Base-by-base conservation (phyloP, 2,329 filamentous ascomycete genomes). In the Xylariaceae sp. region DNA sequence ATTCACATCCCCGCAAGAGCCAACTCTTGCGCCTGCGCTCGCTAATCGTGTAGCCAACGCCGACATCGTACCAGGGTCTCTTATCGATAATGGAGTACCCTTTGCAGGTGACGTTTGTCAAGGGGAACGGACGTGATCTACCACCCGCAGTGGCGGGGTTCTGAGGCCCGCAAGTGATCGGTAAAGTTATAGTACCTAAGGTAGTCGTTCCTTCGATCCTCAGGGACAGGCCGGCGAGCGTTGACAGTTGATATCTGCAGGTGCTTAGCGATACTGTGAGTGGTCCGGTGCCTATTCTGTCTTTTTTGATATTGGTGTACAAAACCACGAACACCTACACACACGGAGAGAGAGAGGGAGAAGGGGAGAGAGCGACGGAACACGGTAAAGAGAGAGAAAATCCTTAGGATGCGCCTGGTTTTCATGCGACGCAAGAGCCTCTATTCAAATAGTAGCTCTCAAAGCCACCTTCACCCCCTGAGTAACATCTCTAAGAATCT, bases 1-100 rank as follows among this genome's bases (percentile, higher is more conserved):
- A 55, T 56, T 57, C 44, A 26, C 42, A 43, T 43, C 54, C 49
- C 53, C 50, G 44, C 43, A 38, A n/a, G 18, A n/a, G 16, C 19
- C 26, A 22, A 6, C 22, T 26, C 11, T 11, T 6, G 22, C 28
- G 28, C 36, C 22, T 33, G 42, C 30, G 38, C n/a, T 41, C 34
- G 43, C 19, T 31, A 40, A 37, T 34, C 32, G 44, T 19, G 36
- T 37, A 31, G 39, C 38, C 30, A 17, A 12, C 41, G 34, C 42
- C 34, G 39, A 34, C 47, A 48, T 48, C 29, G 8, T 37, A 28
- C 31, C 22, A 26, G 35, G 28, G 19, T n/a, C n/a, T n/a, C n/a
- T 19, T 48, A 45, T 48, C 48, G 48, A 48, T 48, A 48, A n/a
- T n/a, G 30, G 13, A 32, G 13, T 7, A 13, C 8, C 30, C 30